Base-by-base conservation (phyloP, 2,329 filamentous ascomycete genomes). In the Bipolaris oryzae region DNA sequence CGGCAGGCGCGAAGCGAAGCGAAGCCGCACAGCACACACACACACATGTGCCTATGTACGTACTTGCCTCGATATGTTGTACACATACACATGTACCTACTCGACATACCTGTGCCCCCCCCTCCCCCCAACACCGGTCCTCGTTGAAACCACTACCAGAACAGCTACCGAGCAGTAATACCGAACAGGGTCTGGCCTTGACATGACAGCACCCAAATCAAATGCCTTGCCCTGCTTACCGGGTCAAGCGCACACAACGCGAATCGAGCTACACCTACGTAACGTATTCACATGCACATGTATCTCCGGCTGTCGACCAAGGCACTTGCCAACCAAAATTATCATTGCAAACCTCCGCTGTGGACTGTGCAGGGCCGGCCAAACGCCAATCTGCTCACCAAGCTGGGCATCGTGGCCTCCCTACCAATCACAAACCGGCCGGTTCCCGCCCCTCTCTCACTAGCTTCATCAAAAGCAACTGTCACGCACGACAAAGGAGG, bases 321-420 rank as follows among this genome's bases (percentile, higher is more conserved):
- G 53, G 44, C 54, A 57, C 46, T 37, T 58, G 52, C 45, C 44
- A 44, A 25, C 11, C 20, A 11, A 34, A 46, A 56, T 42, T 59
- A 50, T 50, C 53, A 48, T 49, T 42, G 39, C 34, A 57, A 16
- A n/a, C 39, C 50, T 61, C 54, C 55, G 51, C 58, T 44, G 55
- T 55, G 48, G 42, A 37, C 31, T 42, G 37, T 9, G 21, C 23
- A 23, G 25, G 18, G 7, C 28, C 43, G 42, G 41, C 23, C 58
- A 47, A 53, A 59, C 58, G 57, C 60, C 63, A 69, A 62, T 64
- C 58, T 62, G 48, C 51, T 48, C 53, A 38, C 50, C 48, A 58
- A 43, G 51, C 55, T 60, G 47, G 43, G 31, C 58, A 56, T 60
- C 53, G 58, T 61, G 59, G 54, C 50, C 55, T 44, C 37, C 55